These are phyloP conservation scores for Cordyceps tenuipes DNA, from an alignment of 2,329 filamentous ascomycete species.

Conservation along the genomic window DNA sequence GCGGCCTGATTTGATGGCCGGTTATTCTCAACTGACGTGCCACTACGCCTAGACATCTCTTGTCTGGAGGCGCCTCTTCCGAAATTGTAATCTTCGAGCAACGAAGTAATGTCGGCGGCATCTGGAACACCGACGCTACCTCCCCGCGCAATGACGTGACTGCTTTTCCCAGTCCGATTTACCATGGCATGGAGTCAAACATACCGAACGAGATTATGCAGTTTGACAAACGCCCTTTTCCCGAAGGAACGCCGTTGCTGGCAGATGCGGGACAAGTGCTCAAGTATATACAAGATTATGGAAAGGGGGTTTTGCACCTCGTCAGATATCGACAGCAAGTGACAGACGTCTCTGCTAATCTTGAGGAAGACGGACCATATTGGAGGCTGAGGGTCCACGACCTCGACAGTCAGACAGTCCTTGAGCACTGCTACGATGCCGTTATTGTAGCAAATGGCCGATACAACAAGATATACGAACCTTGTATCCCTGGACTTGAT, in stretches of 20 bases:
- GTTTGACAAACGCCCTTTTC: not conserved
- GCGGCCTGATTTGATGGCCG: not conserved
- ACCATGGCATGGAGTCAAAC: slow-evolving; percentile 6
- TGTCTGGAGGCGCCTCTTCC: not conserved
- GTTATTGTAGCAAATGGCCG: not conserved
- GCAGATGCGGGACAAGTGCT: not conserved
- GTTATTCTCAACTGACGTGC: not conserved
- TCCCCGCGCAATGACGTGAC: not conserved
- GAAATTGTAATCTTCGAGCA: slow-evolving; percentile 1
- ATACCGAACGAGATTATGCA: slow-evolving; percentile 3
- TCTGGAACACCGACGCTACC: not conserved
- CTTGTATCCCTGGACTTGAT: not conserved
- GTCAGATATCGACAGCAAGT: slow-evolving; percentile 1
- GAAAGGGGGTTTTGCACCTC: not conserved
- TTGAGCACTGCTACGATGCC: not conserved
- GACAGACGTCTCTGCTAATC: not conserved
- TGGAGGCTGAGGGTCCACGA: not conserved
- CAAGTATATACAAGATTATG: not conserved
- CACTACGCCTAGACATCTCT: not conserved
- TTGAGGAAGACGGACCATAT: not conserved
- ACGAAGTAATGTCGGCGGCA: not conserved
- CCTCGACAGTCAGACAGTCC: not conserved
- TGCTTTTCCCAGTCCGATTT: slow-evolving; percentile 1
- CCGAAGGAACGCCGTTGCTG: not conserved
- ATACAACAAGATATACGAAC: not conserved